Conservation (phyloP, 371 early-diverging fungal species). For the Mortierella polycephala region DNA sequence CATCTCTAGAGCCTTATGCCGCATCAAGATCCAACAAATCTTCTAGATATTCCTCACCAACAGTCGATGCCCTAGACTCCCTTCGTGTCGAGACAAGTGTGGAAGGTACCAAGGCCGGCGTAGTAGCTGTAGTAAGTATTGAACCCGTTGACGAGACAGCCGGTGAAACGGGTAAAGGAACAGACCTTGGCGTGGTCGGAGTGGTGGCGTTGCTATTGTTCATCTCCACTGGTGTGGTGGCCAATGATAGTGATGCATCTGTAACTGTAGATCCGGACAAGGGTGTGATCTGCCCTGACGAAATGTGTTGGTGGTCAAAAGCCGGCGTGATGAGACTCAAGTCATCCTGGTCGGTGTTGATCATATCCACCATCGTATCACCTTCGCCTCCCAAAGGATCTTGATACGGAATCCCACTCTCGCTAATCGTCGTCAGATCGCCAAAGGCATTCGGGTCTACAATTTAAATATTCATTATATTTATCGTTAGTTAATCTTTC, state of each 20-base stretch:
- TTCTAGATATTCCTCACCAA: conserved; percentile 31
- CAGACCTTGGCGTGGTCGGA: not conserved
- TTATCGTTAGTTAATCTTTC: not conserved
- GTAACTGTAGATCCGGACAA: not conserved
- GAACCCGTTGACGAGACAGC: not conserved
- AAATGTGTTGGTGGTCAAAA: conserved; percentile 17
- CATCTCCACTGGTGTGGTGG: not conserved
- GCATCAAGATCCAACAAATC: conserved; percentile 36
- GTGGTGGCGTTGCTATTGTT: not conserved
- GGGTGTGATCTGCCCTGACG: not conserved
- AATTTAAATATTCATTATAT: not conserved
- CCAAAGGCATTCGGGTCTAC: not conserved
- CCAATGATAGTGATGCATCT: not conserved
- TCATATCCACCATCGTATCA: conserved; percentile 12
- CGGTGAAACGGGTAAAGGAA: too few species aligned
- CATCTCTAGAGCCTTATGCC: not conserved
- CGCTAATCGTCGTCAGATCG: not conserved
- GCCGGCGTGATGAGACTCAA: conserved; percentile 20
- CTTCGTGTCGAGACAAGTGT: too few species aligned
- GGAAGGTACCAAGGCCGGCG: conserved; percentile 7
- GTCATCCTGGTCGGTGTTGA: conserved; percentile 15
- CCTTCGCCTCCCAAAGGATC: not conserved
- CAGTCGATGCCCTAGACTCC: conserved; percentile 36
- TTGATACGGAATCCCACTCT: conserved; percentile 5
- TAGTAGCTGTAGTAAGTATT: not conserved